Evolutionary conservation across 352 stramenopile genomes (phyloP), one percentile per base, ranked within the genome.

Genomic region (Phytophthora pisi): DNA sequence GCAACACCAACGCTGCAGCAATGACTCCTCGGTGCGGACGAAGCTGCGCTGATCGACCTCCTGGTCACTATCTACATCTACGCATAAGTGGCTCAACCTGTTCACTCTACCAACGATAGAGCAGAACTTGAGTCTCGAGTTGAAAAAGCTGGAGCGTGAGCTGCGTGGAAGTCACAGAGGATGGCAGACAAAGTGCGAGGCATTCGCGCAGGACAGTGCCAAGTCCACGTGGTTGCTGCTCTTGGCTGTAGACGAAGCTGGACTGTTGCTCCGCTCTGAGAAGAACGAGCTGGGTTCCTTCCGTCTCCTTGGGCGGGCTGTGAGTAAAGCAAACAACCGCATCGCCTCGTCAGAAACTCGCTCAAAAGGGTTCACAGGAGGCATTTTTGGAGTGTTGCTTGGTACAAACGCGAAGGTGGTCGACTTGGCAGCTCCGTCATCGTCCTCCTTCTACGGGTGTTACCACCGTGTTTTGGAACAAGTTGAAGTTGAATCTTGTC

Each of bases 391-490:
- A 49, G 42, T 7, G 16, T 49, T 20, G 20, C 42, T 20, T 49
- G 9, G 2, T 49, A 20, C 20, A 20, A 20, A 20, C 20, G 20
- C 20, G 20, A 20, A 20, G 20, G 20, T 20, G 20, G 20, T 20
- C 20, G 20, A 20, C 20, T 20, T 20, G 20, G 20, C 42, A 49
- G 15, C 15, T 20, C 9, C 42, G 16, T 8, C 11, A 20, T 6
- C 20, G 20, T 49, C 42, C 6, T 16, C 11, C 15, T 6, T 18
- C 15, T 20, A n/a, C n/a, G 3, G 9, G 9, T 26, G 45, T 20
- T 38, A 50, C 26, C 20, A 53, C 56, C 63, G 36, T 61, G 50
- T 61, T 70, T 70, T 66, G 28, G 3, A 24, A 42, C 64, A 57
- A 51, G 20, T 71, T 69, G 56, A 70, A 70, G 56, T 60, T 11